phyloP scores from a whole-genome alignment of 257 asterid genomes.

The Schizonepeta tenuifolia region DNA sequence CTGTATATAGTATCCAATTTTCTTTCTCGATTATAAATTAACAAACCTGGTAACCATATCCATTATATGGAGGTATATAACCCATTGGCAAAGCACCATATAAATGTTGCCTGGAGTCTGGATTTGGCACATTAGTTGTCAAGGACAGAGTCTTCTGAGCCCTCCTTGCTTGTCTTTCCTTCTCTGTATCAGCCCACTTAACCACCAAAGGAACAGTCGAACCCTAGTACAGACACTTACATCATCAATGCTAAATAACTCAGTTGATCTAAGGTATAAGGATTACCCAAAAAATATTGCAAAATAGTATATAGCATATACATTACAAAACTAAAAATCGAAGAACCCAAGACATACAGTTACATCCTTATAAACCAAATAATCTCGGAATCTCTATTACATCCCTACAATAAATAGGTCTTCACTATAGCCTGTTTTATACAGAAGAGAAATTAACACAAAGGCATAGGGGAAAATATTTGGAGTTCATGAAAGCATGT shows the following conservation, averaged over 20 bases:
- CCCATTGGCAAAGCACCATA: conserved; percentile 89
- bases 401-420: background rate
- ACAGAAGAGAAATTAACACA: background rate
- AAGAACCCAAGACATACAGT: background rate
- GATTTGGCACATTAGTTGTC: conserved; percentile 53
- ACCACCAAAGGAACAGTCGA: conserved; percentile 93
- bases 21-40: conserved; percentile 9
- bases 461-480: background rate
- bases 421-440: background rate
- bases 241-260: conserved; percentile 26
- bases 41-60: conserved; percentile 95
- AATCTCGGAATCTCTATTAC: background rate
- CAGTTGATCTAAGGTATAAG: background rate
- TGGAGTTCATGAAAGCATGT: conserved; percentile 6
- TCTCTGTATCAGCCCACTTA: conserved; percentile 99
- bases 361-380: background rate
- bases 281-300: background rate
- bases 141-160: conserved; percentile 85
- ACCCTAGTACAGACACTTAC: conserved; percentile 55
- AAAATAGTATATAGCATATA: background rate
- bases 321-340: background rate
- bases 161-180: conserved; percentile 89
- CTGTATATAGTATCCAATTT: background rate
- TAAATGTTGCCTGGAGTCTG: conserved; percentile 70
- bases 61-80: conserved; percentile 82